Evolutionary conservation across 495 filamentous ascomycete species (phyloP).

Genomic region (Aspergillus egyptiacus): DNA sequence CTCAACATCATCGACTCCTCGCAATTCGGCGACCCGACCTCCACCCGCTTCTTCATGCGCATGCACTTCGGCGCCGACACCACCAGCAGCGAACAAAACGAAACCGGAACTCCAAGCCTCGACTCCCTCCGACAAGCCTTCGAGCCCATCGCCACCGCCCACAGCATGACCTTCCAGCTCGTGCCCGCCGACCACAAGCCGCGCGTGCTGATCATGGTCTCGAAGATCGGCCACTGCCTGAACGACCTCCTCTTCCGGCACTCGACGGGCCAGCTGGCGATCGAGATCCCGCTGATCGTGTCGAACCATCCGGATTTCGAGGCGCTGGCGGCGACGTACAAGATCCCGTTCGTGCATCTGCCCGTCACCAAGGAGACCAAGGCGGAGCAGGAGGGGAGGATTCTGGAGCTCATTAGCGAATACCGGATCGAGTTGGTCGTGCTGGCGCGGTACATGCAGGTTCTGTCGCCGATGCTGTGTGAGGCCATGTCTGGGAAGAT

Average conservation of each 20-base stretch:
- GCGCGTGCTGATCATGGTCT: conserved; percentile 72
- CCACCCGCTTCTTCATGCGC: conserved; percentile 71
- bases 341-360: conserved; percentile 66
- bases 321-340: conserved; percentile 59
- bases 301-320: conserved; percentile 71
- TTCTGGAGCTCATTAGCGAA: conserved; percentile 58
- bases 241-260: conserved; percentile 74
- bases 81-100: conserved; percentile 27
- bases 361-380: conserved; percentile 67
- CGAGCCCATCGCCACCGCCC: conserved; percentile 46
- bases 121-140: conserved; percentile 43
- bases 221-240: conserved; percentile 73
- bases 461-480: conserved; percentile 65
- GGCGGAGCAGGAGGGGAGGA: conserved; percentile 55
- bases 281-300: conserved; percentile 61
- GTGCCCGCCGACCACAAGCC: conserved; percentile 55
- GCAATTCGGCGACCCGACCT: conserved; percentile 63
- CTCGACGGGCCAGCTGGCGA: conserved; percentile 50
- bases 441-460: conserved; percentile 77
- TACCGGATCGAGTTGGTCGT: conserved; percentile 66
- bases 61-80: conserved; percentile 57
- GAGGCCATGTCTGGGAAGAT: conserved; percentile 65
- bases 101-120: conserved; percentile 23
- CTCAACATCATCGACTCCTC: conserved; percentile 70
- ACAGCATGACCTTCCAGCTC: conserved; percentile 59